Base-by-base conservation (phyloP, 805 yeast species). In the Lipomyces orientalis region DNA sequence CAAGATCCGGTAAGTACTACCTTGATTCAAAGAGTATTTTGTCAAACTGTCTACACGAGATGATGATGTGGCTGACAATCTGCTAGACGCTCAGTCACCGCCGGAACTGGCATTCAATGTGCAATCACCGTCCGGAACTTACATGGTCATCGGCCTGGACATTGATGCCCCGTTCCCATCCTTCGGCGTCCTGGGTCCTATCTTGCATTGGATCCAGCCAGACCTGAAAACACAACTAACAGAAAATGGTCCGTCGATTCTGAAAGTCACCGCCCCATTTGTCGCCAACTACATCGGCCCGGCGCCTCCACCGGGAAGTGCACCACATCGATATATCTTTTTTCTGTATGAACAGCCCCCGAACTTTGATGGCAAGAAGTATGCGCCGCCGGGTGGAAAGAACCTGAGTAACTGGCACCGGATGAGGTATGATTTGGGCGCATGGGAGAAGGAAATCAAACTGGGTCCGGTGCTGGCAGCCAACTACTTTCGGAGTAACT, bases 91-190 rank as follows among this genome's bases (percentile, higher is more conserved):
- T 29, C 61, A 60, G 12, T 60, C 63, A 54, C 62, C 63, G 22
- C 63, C 63, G 19, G 63, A 49, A 52, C 25, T 60, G 16, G 39
- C 63, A 8, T 60, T 52, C 34, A 60, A 55, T 33, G 61, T 60
- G n/a, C 10, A 22, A 52, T 19, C 25, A 16, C 14, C 34, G 22
- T 34, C 37, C 5, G 62, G 46, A n/a, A 60, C 63, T 9, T 60
- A 60, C 22, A 60, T 60, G 61, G 63, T 56, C n/a, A 55, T 60
- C 16, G 33, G 63, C 55, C 37, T 60, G 29, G 63, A 60, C 34
- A 60, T 60, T 56, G 63, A 60, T 60, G 63, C 63, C 25, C 63
- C 63, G 19, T 55, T 60, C 63, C 63, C 63, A 34, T 54, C 63
- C 19, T 37, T 55, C 39, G 43, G 51, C 39, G 39, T 60, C 49